Evolutionary conservation across 148 eudicot species (phyloP).

Genomic region (Polygonum maritimum): DNA sequence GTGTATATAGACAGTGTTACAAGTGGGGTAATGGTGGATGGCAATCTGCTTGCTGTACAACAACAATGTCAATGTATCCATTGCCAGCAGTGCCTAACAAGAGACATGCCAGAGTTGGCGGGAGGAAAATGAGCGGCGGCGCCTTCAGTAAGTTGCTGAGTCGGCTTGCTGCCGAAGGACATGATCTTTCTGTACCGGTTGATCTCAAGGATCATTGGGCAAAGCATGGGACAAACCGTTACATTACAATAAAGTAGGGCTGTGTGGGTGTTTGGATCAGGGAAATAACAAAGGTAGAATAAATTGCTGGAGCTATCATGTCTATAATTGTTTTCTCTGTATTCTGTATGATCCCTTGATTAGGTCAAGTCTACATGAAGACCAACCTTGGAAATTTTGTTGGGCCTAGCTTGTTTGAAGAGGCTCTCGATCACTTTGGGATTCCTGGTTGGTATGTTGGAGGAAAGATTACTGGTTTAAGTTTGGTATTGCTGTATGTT

Average conservation of each 20-base stretch:
- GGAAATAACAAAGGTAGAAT: background rate
- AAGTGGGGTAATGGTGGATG: slow-evolving; percentile 99
- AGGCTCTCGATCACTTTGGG: background rate
- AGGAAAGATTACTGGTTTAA: background rate
- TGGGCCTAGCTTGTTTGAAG: background rate
- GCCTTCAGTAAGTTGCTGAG: slow-evolving; percentile 76
- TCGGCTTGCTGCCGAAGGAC: slow-evolving; percentile 78
- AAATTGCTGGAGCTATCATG: background rate
- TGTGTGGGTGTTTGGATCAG: background rate
- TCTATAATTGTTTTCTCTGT: background rate
- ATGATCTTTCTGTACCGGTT: slow-evolving; percentile 70
- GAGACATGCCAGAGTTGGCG: slow-evolving; percentile 82
- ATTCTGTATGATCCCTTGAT: background rate
- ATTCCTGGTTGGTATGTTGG: background rate
- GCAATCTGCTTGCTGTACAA: slow-evolving; percentile 98
- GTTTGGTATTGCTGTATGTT: background rate
- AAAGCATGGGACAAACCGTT: slow-evolving; percentile 93
- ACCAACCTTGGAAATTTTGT: background rate
- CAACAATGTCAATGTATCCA: slow-evolving; percentile 72
- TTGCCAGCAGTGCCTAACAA: slow-evolving; percentile 80
- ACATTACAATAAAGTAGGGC: slow-evolving; percentile 76
- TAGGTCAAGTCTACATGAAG: background rate
- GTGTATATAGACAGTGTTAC: slow-evolving; percentile 72
- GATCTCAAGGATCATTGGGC: slow-evolving; percentile 94
- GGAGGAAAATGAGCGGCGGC: slow-evolving; percentile 95